Evolutionary conservation across 208 protist genomes (phyloP).

Genomic region (Leishmania tropica): DNA sequence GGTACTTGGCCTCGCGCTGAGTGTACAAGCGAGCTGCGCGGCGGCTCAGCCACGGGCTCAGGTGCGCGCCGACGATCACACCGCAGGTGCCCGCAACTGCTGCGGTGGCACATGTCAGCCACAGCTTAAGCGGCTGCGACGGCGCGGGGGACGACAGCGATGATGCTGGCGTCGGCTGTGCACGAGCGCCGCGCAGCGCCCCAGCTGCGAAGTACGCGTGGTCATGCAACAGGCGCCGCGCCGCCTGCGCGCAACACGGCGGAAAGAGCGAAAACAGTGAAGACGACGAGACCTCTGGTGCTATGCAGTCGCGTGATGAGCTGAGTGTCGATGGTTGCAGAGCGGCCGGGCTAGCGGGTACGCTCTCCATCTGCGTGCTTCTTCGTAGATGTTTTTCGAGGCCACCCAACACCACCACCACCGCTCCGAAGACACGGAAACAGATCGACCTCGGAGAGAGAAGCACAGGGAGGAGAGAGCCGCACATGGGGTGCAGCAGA

Average conservation of each 20-base stretch:
- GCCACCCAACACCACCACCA: neutral
- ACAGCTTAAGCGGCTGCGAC: neutral
- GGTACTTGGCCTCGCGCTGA: constrained; percentile 17
- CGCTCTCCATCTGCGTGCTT: neutral
- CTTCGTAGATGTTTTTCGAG: neutral
- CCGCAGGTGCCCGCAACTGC: neutral
- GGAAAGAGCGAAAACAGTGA: neutral
- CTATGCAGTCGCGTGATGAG: neutral
- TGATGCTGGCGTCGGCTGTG: neutral
- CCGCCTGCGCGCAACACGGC: neutral
- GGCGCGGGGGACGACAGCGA: neutral
- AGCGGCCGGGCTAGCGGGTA: neutral
- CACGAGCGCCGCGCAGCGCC: neutral
- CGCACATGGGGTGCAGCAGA: neutral
- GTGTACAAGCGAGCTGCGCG: neutral
- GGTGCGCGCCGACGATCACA: neutral
- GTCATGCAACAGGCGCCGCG: neutral
- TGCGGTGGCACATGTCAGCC: neutral
- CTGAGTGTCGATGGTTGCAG: neutral
- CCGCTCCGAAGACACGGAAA: neutral
- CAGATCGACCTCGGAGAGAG: neutral
- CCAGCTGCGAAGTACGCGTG: neutral
- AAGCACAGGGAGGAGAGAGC: neutral
- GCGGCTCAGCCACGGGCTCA: neutral
- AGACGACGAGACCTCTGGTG: neutral